Base-by-base conservation (phyloP, 495 filamentous ascomycete genomes). In the Daldinia childiae region DNA sequence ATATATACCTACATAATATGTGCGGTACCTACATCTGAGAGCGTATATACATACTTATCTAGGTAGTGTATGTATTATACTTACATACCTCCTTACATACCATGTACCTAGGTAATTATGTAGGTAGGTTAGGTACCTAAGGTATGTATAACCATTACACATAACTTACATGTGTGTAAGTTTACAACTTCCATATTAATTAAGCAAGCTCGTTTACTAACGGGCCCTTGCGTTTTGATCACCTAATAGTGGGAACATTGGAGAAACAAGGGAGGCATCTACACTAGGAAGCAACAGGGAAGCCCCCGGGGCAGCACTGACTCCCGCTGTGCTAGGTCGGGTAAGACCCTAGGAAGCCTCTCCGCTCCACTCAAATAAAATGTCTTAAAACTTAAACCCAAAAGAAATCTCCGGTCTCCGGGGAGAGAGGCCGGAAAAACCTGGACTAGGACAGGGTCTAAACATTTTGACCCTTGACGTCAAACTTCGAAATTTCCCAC, bases 401-500 rank as follows among this genome's bases (percentile, higher is more conserved):
- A 17, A 45, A 58, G 67, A 72, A 48, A 48, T 67, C 64, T 60
- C 69, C 69, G 63, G 63, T 27, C 30, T 38, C 26, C 29, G 58
- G 52, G 27, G 32, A 21, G 30, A 58, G 64, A 54, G 36, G 4
- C 54, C 58, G 62, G 51, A 41, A 48, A 48, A 48, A 48, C 43
- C 8, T 54, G 26, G 51, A 15, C 26, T 54, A 30, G 30, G 38
- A 29, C 24, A 60, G 38, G 57, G 57, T 60, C 38, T 6, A 41
- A 60, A 57, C 1, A 43, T 27, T 32, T 24, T 19, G 26, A 48
- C 69, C 69, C 69, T 68, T 72, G 69, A 67, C 48, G 29, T 55
- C 38, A 32, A 38, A 56, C n/a, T 41, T 68, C n/a, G 6, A 57
- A 52, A 60, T 68, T 64, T 72, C 24, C 69, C 69, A 72, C 69